A percentile compares a stretch with the other conserved stretches of the same genome.
These are phyloP conservation scores for Gremmenia infestans DNA, from an alignment of 2,329 filamentous ascomycete species.

Conservation along the genomic window DNA sequence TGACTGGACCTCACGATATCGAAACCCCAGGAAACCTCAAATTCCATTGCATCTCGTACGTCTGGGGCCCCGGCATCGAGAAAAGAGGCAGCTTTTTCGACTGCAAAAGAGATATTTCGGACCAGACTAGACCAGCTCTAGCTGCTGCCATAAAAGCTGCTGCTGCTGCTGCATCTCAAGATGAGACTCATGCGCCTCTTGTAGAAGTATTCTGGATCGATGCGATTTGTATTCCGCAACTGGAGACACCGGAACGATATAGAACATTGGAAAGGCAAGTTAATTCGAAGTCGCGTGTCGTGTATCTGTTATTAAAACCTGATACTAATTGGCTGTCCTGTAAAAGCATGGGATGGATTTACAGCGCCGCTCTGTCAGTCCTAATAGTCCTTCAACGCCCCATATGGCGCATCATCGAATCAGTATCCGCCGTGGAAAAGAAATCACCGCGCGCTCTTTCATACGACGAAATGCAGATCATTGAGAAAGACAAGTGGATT, in stretches of 20 bases:
- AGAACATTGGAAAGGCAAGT: constrained; percentile 15
- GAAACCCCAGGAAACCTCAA: constrained; percentile 1
- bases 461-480: not conserved
- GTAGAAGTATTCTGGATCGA: constrained; percentile 18
- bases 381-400: too few species aligned
- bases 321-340: too few species aligned
- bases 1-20: constrained; percentile 7
- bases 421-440: too few species aligned
- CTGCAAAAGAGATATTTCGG: constrained; percentile 13
- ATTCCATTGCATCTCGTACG: constrained; percentile 19
- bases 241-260: constrained; percentile 5
- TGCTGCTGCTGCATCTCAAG: not conserved
- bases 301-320: too few species aligned
- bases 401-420: too few species aligned
- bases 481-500: not conserved
- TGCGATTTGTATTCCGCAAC: constrained; percentile 16
- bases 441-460: too few species aligned
- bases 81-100: constrained; percentile 14
- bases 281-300: too few species aligned
- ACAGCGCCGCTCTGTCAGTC: too few species aligned
- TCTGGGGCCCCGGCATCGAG: constrained; percentile 14
- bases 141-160: constrained; percentile 14
- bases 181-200: not conserved
- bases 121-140: constrained; percentile 13
- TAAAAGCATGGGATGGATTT: too few species aligned